Evolutionary conservation across 2,329 filamentous ascomycete species (phyloP), one percentile per base, ranked within the genome.

Genomic region (Anthostomella pinea): DNA sequence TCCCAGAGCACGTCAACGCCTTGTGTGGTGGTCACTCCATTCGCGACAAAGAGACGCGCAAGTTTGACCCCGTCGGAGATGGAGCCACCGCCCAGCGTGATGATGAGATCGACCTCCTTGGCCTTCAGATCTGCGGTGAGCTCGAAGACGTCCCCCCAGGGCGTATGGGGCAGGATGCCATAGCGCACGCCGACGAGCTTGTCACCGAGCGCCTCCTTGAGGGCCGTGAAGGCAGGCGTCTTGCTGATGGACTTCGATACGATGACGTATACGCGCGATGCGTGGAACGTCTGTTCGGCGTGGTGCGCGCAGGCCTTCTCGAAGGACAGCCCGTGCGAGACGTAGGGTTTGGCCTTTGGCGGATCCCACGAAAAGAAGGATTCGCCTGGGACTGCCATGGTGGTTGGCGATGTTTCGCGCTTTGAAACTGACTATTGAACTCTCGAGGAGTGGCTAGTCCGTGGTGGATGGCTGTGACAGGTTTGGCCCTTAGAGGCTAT

Each of bases 11-110:
- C 39, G 5, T 35, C 29, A 4, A 52, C 43, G n/a, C n/a, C n/a
- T n/a, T n/a, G n/a, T n/a, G n/a, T n/a, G 13, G 29, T 33, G 3
- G 27, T 29, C 8, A 24, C 35, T 6, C 39, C 38, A 20, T 52
- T 52, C 10, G 44, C 44, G 0, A 35, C 27, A 11, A 45, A 35
- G 8, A 57, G 49, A 3, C 46, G 47, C 8, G 58, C 42, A 7
- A 59, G 25, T 39, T 62, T 62, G 2, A 52, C 56, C 8, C 55
- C 58, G 37, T 62, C 58, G 13, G 56, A 52, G 22, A 61, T 44
- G 21, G 47, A 52, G 2, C 58, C 57, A n/a, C 52, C 59, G 18
- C 59, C 59, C 5, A 62, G 47, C 1, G 59, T 62, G 17, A 62
- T 39, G 51, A 58, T 52, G 10, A 52, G 38, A 40, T 62, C 57